These are phyloP conservation scores for Gracilariopsis chorda DNA, from an alignment of 23 red algal genomes.

Conservation along the genomic window DNA sequence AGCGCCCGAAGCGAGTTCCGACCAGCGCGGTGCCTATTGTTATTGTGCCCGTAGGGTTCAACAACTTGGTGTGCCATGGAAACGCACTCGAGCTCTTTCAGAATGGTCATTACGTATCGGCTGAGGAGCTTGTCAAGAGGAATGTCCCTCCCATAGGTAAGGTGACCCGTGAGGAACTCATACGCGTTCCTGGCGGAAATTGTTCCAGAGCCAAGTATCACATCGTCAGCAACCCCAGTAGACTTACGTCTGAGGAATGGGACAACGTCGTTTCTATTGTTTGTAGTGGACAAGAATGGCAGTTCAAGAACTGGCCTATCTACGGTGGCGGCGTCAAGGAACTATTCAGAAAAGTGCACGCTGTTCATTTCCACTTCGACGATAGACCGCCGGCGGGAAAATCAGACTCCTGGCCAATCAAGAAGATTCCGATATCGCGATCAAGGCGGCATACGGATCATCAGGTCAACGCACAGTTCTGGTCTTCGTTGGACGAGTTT, in stretches of 20 bases:
- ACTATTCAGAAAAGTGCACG: slow-evolving; percentile 62
- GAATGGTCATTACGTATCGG: slow-evolving; percentile 52
- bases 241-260: slow-evolving; percentile 80
- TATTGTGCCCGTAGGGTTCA: slow-evolving; percentile 68
- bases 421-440: slow-evolving; percentile 62
- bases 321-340: slow-evolving; percentile 53
- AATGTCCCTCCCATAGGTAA: slow-evolving; percentile 18
- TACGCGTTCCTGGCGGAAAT: slow-evolving; percentile 42
- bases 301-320: slow-evolving; percentile 91
- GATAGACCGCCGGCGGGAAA: slow-evolving; percentile 55
- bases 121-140: slow-evolving; percentile 41
- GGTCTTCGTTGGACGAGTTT: slow-evolving; percentile 63
- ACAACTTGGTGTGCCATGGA: slow-evolving; percentile 58
- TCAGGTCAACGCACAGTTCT: slow-evolving; percentile 73
- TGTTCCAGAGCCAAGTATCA: slow-evolving; percentile 62
- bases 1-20: background rate
- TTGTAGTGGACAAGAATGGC: slow-evolving; percentile 84
- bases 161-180: slow-evolving; percentile 19
- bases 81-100: slow-evolving; percentile 78
- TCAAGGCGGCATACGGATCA: slow-evolving; percentile 71
- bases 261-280: slow-evolving; percentile 78
- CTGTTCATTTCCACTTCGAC: slow-evolving; percentile 90
- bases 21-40: slow-evolving; percentile 67
- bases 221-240: slow-evolving; percentile 70
- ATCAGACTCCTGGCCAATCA: slow-evolving; percentile 71